Evolutionary conservation across 345 rosid species (phyloP).

Genomic region (Salix purpurea): DNA sequence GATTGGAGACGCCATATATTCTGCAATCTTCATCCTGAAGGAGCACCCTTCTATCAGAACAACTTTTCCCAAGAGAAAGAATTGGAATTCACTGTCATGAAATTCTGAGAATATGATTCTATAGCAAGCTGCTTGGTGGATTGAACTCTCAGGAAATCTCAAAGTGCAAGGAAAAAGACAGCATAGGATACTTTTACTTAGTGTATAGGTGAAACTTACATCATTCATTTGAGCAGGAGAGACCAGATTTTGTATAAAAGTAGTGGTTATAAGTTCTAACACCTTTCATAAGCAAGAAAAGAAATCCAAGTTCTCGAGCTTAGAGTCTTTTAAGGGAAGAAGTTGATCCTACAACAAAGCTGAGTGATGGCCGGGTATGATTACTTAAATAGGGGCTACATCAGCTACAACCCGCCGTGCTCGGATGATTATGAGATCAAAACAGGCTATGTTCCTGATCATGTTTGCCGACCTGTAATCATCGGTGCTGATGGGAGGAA

Average conservation of each 20-base stretch:
- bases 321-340: background rate
- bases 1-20: constrained; percentile 1
- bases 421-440: constrained; percentile 22
- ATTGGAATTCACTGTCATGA: constrained; percentile 13
- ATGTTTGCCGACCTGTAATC: constrained; percentile 32
- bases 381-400: constrained; percentile 6
- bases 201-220: background rate
- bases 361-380: constrained; percentile 28
- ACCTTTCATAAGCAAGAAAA: background rate
- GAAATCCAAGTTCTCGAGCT: background rate
- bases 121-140: background rate
- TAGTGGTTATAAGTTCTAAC: background rate
- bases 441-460: constrained; percentile 31
- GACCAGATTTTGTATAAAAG: constrained; percentile 6
- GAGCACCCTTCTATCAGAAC: background rate
- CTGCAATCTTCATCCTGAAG: background rate
- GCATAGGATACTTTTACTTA: constrained; percentile 8
- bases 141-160: constrained; percentile 7
- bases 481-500: constrained; percentile 39
- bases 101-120: constrained; percentile 30
- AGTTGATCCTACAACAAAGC: background rate
- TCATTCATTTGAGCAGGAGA: constrained; percentile 1
- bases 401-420: constrained; percentile 10
- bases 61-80: background rate
- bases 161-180: background rate